These are phyloP conservation scores for Pleurostoma richardsiae DNA, from an alignment of 2,329 filamentous ascomycete species.

Conservation along the genomic window DNA sequence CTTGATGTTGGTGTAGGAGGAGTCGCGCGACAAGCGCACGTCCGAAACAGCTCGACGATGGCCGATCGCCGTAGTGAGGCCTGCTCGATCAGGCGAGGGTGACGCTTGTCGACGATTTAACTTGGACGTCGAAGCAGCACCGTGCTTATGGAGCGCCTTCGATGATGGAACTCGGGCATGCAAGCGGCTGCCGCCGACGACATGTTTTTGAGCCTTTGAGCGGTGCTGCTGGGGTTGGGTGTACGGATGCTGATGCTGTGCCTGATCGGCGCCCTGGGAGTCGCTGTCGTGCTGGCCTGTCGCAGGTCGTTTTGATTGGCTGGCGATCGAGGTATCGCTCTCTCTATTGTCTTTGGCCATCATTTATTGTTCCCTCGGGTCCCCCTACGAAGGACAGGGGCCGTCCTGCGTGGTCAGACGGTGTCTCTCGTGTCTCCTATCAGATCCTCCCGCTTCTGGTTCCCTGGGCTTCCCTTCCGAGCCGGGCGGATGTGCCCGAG, in stretches of 20 bases:
- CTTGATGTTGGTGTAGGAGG: conserved; percentile 35
- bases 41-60: conserved; percentile 49
- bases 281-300: conserved; percentile 28
- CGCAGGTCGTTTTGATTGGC: conserved; percentile 52
- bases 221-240: conserved; percentile 24
- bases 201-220: conserved; percentile 33
- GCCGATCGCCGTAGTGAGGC: conserved; percentile 20
- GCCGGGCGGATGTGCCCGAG: not conserved
- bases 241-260: conserved; percentile 22
- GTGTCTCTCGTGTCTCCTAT: not conserved
- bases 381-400: not conserved
- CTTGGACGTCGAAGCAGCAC: conserved; percentile 28
- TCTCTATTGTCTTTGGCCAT: conserved; percentile 36
- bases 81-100: conserved; percentile 31
- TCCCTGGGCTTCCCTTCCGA: not conserved
- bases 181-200: conserved; percentile 39
- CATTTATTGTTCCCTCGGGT: conserved; percentile 8
- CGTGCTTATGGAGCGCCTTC: conserved; percentile 44
- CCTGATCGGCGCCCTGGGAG: conserved; percentile 26
- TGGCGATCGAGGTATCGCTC: conserved; percentile 37
- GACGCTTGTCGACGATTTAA: conserved; percentile 38
- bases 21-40: conserved; percentile 40
- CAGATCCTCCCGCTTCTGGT: not conserved
- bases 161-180: conserved; percentile 48
- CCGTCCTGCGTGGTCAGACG: conserved; percentile 1